Percentiles rank a stretch among this genome's conserved stretches.
Conservation (phyloP, 345 rosid species). For the Theobroma cacao region DNA sequence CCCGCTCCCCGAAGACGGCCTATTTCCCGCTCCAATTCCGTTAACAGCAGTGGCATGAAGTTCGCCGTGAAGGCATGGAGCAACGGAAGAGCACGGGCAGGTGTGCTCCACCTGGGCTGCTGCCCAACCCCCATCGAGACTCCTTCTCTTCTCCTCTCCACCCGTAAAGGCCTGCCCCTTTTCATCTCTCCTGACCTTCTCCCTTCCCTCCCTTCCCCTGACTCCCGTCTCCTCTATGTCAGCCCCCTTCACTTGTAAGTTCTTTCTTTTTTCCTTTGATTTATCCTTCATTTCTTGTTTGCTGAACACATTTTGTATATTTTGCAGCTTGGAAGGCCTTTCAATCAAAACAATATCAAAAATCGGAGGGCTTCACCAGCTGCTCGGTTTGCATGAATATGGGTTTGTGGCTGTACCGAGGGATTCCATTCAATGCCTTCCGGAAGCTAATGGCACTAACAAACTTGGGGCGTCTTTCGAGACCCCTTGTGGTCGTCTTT, state of each 20-base stretch:
- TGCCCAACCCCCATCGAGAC: conserved; percentile 49
- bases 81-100: conserved; percentile 50
- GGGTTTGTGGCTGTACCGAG: conserved; percentile 52
- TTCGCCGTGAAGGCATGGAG: conserved; percentile 51
- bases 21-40: background rate
- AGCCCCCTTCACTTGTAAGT: conserved; percentile 80
- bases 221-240: conserved; percentile 58
- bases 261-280: background rate
- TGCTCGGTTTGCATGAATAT: conserved; percentile 52
- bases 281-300: background rate
- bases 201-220: conserved; percentile 57
- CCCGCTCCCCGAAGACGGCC: background rate
- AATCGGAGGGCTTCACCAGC: conserved; percentile 59
- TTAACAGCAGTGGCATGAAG: conserved; percentile 31
- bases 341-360: conserved; percentile 43
- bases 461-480: conserved; percentile 69
- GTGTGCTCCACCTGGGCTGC: conserved; percentile 42
- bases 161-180: conserved; percentile 65
- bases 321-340: conserved; percentile 54
- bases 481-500: conserved; percentile 60
- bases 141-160: conserved; percentile 65
- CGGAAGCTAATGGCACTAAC: conserved; percentile 44
- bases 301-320: background rate
- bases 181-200: conserved; percentile 77
- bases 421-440: conserved; percentile 73